phyloP scores from a whole-genome alignment of 768 basidiomycete species.

The Suillus cothurnatus region DNA sequence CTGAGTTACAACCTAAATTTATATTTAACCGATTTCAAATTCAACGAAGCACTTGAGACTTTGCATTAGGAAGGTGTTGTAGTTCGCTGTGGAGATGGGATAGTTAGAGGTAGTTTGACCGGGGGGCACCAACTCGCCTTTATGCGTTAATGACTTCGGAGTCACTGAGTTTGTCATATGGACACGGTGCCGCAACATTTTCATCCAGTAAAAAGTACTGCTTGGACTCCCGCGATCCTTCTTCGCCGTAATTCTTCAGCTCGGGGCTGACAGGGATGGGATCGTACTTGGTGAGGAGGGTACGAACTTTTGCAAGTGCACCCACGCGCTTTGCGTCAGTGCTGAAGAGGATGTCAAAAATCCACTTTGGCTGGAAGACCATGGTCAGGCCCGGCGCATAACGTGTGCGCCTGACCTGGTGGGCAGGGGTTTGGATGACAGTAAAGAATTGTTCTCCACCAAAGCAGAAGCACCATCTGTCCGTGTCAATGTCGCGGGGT shows the following conservation, averaged over 20 bases:
- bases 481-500: conserved; percentile 24
- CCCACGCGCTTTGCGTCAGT: conserved; percentile 20
- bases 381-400: conserved; percentile 22
- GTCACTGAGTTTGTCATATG: conserved; percentile 15
- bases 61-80: conserved; percentile 11
- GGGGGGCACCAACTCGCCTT: neutral
- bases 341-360: conserved; percentile 26
- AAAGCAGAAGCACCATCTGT: conserved; percentile 26
- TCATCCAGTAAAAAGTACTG: conserved; percentile 27
- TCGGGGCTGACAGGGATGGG: conserved; percentile 25
- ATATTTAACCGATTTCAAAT: neutral
- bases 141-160: conserved; percentile 12
- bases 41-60: neutral
- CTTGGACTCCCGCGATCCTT: conserved; percentile 22
- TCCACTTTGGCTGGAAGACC: conserved; percentile 29
- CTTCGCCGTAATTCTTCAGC: conserved; percentile 25
- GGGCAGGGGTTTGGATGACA: conserved; percentile 23
- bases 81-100: neutral
- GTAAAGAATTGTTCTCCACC: conserved; percentile 23
- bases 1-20: too few species aligned
- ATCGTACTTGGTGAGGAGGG: conserved; percentile 21
- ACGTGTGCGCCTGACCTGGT: conserved; percentile 25
- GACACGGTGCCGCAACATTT: conserved; percentile 22
- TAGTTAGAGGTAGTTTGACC: conserved; percentile 1
- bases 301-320: conserved; percentile 21